phyloP scores from a whole-genome alignment of 1,284 basidiomycete species.

The Schizophyllum amplum region DNA sequence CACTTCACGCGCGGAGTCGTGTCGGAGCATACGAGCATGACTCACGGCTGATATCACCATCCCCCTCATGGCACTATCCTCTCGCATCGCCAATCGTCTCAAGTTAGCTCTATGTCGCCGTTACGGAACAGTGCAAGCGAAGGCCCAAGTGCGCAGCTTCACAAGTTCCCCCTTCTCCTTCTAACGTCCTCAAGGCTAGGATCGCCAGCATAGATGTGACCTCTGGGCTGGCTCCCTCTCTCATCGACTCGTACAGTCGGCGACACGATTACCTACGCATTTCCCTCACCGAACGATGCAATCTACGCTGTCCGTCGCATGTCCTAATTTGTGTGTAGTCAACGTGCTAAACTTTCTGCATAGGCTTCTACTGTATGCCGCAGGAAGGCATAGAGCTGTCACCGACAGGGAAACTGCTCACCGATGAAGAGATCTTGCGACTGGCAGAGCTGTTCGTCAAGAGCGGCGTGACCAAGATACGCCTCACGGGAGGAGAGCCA shows the following conservation, averaged over 20 bases:
- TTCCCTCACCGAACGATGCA: slow-evolving; percentile 82
- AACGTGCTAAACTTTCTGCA: slow-evolving; percentile 2
- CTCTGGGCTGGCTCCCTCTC: background rate
- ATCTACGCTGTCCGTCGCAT: slow-evolving; percentile 63
- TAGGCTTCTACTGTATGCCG: slow-evolving; percentile 93
- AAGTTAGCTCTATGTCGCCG: too few species aligned
- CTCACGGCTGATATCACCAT: too few species aligned
- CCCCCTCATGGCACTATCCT: too few species aligned
- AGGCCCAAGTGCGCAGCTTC: background rate
- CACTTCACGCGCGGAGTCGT: too few species aligned
- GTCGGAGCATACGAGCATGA: too few species aligned
- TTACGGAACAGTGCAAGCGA: background rate
- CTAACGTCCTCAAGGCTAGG: background rate
- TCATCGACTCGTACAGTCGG: slow-evolving; percentile 58
- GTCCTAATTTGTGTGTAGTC: slow-evolving; percentile 1
- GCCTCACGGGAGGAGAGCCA: slow-evolving; percentile 85
- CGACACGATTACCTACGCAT: slow-evolving; percentile 81
- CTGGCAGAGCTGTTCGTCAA: slow-evolving; percentile 74
- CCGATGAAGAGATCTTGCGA: slow-evolving; percentile 69
- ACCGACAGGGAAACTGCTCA: slow-evolving; percentile 60
- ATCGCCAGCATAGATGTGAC: background rate
- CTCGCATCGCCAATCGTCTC: too few species aligned
- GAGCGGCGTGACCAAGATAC: slow-evolving; percentile 79
- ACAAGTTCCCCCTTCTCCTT: too few species aligned
- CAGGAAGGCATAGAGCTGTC: slow-evolving; percentile 73